phyloP scores from a whole-genome alignment of 495 filamentous ascomycete genomes.

The Penicillium bovifimosum region DNA sequence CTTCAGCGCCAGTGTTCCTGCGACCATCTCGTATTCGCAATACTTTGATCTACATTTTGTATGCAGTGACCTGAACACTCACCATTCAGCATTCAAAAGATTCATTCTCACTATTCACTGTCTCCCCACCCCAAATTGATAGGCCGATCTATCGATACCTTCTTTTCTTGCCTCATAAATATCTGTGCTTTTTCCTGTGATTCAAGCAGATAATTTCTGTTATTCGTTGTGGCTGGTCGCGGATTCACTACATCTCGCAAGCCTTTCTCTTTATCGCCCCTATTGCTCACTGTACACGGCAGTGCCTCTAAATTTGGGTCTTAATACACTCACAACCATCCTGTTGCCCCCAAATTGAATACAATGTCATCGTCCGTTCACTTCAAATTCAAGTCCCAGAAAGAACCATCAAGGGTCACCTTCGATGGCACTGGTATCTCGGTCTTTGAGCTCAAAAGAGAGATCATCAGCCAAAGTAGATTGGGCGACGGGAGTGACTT shows the following conservation, averaged over 20 bases:
- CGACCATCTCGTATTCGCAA: slow-evolving; percentile 27
- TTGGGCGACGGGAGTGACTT: slow-evolving; percentile 97
- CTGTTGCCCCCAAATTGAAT: slow-evolving; percentile 43
- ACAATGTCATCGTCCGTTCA: slow-evolving; percentile 96
- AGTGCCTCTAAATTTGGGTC: slow-evolving; percentile 27
- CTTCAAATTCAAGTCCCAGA: slow-evolving; percentile 99
- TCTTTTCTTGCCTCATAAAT: slow-evolving; percentile 10
- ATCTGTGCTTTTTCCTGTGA: slow-evolving; percentile 5
- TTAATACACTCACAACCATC: slow-evolving; percentile 28
- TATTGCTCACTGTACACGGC: slow-evolving; percentile 28
- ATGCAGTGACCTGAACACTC: slow-evolving; percentile 32
- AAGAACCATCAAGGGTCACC: slow-evolving; percentile 86
- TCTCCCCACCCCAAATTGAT: slow-evolving; percentile 25
- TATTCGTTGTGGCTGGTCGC: slow-evolving; percentile 14
- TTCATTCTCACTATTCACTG: slow-evolving; percentile 24
- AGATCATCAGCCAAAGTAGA: slow-evolving; percentile 90
- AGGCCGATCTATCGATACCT: slow-evolving; percentile 26
- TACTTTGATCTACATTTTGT: slow-evolving; percentile 33
- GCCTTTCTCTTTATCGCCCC: slow-evolving; percentile 12
- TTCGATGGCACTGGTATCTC: slow-evolving; percentile 99
- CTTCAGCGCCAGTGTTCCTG: slow-evolving; percentile 16
- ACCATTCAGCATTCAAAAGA: slow-evolving; percentile 28
- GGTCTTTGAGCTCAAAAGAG: slow-evolving; percentile 96
- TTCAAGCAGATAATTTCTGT: background rate
- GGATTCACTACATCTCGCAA: slow-evolving; percentile 7